phyloP scores from a whole-genome alignment of 768 basidiomycete genomes.

The Coprinopsis strossmayeri region DNA sequence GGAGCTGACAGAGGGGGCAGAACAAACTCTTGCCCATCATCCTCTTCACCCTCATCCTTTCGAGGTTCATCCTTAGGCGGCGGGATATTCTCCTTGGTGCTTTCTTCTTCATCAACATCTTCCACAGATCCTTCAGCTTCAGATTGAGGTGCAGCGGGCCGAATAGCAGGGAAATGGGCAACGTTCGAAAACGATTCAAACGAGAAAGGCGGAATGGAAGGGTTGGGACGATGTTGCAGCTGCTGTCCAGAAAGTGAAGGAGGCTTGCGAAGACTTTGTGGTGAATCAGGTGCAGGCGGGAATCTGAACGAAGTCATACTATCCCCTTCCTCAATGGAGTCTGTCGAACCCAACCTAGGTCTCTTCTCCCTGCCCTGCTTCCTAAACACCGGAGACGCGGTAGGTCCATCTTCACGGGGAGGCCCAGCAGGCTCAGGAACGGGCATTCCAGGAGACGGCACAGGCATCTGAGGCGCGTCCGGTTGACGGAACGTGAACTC shows the following conservation, averaged over 20 bases:
- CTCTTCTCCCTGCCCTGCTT: slow-evolving; percentile 80
- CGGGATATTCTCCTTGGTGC: slow-evolving; percentile 13
- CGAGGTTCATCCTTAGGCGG: slow-evolving; percentile 22
- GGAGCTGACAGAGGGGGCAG: slow-evolving; percentile 17
- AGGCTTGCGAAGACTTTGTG: slow-evolving; percentile 28
- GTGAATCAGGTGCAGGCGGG: slow-evolving; percentile 49
- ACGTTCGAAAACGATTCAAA: slow-evolving; percentile 57
- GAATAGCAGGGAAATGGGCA: slow-evolving; percentile 25
- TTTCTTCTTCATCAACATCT: slow-evolving; percentile 11
- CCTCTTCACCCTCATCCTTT: slow-evolving; percentile 18
- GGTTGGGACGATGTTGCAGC: slow-evolving; percentile 28
- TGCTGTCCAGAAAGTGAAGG: slow-evolving; percentile 17
- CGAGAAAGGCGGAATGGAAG: slow-evolving; percentile 54
- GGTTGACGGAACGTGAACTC: slow-evolving; percentile 68
- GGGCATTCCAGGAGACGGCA: slow-evolving; percentile 17
- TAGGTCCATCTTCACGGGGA: not conserved
- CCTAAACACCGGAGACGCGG: slow-evolving; percentile 24
- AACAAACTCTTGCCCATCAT: slow-evolving; percentile 20
- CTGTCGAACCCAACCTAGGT: slow-evolving; percentile 49
- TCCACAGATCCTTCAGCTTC: slow-evolving; percentile 5
- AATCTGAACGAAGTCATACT: slow-evolving; percentile 75
- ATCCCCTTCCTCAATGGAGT: slow-evolving; percentile 37
- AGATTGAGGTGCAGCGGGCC: slow-evolving; percentile 15
- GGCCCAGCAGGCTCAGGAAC: slow-evolving; percentile 24
- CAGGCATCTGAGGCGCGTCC: slow-evolving; percentile 55